phyloP scores from a whole-genome alignment of 163 green algal genomes.

The Scenedesmus sp. region DNA sequence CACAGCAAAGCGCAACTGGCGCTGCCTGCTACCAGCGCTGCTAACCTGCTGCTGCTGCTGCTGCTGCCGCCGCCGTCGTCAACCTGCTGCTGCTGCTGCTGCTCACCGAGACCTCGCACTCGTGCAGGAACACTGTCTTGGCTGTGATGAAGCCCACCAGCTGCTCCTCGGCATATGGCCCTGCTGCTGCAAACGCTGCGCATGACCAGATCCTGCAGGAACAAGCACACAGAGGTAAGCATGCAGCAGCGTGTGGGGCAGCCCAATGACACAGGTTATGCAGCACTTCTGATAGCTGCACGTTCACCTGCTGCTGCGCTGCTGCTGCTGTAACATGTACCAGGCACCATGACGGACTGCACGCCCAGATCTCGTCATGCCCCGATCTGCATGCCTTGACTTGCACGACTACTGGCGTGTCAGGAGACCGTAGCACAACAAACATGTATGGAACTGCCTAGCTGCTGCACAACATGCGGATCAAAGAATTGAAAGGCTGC shows the following conservation, averaged over 20 bases:
- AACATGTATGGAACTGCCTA: neutral
- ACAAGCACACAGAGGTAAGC: neutral
- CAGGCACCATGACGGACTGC: too few relatives aligned
- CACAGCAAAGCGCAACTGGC: neutral
- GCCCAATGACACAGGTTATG: too few relatives aligned
- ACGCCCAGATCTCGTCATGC: too few relatives aligned
- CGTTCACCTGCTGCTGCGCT: too few relatives aligned
- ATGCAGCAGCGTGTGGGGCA: neutral
- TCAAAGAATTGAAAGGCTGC: neutral
- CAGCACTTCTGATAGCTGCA: too few relatives aligned
- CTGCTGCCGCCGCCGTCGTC: neutral
- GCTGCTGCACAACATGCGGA: neutral
- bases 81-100: neutral
- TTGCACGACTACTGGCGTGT: neutral
- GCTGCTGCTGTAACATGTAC: too few relatives aligned
- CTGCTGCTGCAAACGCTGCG: conserved; percentile 20
- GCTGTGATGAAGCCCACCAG: conserved; percentile 72
- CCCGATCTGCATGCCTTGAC: too few relatives aligned
- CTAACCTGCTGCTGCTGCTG: neutral
- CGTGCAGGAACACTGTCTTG: conserved; percentile 59
- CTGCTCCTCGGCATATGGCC: conserved; percentile 14
- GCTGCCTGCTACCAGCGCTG: neutral
- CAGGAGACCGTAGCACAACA: too few relatives aligned
- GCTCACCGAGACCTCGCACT: conserved; percentile 64
- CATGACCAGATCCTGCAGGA: conserved; percentile 49